phyloP scores from a whole-genome alignment of 192 early-diverging fungal genomes.

The Coemansia sp. region DNA sequence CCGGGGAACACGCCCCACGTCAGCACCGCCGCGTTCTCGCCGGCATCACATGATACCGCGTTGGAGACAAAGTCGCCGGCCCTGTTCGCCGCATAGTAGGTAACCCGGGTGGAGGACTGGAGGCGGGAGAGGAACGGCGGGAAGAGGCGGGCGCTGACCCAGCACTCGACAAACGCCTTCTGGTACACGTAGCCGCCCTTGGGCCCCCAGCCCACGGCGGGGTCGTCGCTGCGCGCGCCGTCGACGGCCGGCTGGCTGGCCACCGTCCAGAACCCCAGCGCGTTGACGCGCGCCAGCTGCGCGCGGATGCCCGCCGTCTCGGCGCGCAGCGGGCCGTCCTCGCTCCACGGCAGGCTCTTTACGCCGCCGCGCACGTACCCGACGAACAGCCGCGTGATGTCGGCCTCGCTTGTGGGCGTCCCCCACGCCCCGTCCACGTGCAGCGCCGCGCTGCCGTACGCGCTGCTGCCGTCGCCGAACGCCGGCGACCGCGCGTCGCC shows the following conservation, averaged over 20 bases:
- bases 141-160: slow-evolving; percentile 66
- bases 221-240: slow-evolving; percentile 70
- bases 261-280: slow-evolving; percentile 82
- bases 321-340: slow-evolving; percentile 65
- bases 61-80: slow-evolving; percentile 71
- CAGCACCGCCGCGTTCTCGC: slow-evolving; percentile 55
- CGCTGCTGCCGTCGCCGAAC: slow-evolving; percentile 65
- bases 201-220: slow-evolving; percentile 91
- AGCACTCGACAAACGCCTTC: slow-evolving; percentile 98
- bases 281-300: slow-evolving; percentile 67
- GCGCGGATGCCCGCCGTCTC: slow-evolving; percentile 70
- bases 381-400: slow-evolving; percentile 73
- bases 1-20: slow-evolving; percentile 99
- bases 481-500: slow-evolving; percentile 93
- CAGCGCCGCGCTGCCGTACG: slow-evolving; percentile 73
- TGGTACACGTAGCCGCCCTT: slow-evolving; percentile 95
- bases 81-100: slow-evolving; percentile 87
- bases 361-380: slow-evolving; percentile 73
- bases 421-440: slow-evolving; percentile 79
- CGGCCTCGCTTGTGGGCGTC: slow-evolving; percentile 54
- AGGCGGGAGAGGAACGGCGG: slow-evolving; percentile 70
- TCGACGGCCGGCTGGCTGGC: slow-evolving; percentile 97
- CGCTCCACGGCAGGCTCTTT: slow-evolving; percentile 81
- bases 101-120: slow-evolving; percentile 62
- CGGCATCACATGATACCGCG: slow-evolving; percentile 4